phyloP scores from a whole-genome alignment of 192 early-diverging fungal genomes.

The Powellomyces hirtus region DNA sequence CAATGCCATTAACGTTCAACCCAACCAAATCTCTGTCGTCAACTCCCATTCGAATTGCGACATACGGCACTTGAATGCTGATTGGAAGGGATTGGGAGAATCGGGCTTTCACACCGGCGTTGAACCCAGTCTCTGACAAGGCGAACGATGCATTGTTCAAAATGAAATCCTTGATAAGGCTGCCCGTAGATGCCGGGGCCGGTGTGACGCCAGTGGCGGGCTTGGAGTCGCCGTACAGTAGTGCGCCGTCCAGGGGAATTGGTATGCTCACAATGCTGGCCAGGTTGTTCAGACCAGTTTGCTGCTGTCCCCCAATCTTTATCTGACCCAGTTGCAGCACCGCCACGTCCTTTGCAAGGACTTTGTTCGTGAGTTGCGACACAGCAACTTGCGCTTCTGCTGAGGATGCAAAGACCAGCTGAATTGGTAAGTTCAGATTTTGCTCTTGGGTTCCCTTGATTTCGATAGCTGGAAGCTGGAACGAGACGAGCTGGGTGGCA shows the following conservation, averaged over 20 bases:
- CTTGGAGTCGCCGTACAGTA: too few species aligned
- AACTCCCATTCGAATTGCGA: slow-evolving; percentile 1
- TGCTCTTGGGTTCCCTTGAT: neutral
- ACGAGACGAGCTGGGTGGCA: slow-evolving; percentile 3
- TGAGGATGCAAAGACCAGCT: neutral
- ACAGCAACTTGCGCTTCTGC: slow-evolving; percentile 9
- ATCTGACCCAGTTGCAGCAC: neutral
- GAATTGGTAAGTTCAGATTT: neutral
- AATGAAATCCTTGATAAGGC: neutral
- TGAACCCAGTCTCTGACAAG: slow-evolving; percentile 8
- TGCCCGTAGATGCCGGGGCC: neutral
- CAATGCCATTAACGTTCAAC: neutral
- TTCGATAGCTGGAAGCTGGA: slow-evolving; percentile 5
- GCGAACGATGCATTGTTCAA: slow-evolving; percentile 9
- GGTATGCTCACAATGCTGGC: neutral
- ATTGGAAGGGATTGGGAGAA: slow-evolving; percentile 3
- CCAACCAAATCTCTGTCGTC: slow-evolving; percentile 10
- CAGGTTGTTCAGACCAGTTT: neutral
- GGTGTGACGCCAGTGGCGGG: neutral
- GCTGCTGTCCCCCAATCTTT: neutral
- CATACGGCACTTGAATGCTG: neutral
- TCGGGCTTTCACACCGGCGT: neutral
- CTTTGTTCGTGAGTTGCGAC: neutral
- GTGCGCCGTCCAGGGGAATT: neutral
- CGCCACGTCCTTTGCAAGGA: neutral